These are phyloP conservation scores for Rhodamnia argentea DNA, from an alignment of 345 rosid species.

Conservation along the genomic window DNA sequence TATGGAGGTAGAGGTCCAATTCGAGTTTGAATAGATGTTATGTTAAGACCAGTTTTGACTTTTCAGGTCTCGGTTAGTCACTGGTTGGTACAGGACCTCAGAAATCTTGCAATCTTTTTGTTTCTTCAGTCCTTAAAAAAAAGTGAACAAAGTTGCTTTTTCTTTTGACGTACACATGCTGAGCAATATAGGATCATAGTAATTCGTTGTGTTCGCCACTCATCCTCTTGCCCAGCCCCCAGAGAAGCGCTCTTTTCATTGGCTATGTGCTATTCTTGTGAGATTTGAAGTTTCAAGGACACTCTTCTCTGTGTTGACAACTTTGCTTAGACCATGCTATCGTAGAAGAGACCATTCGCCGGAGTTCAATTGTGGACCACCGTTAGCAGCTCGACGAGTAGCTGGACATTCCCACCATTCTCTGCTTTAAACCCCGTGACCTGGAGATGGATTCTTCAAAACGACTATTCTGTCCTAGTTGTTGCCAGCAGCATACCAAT, in stretches of 20 bases:
- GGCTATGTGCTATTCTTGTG: not conserved
- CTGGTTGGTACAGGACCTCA: not conserved
- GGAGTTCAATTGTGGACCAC: not conserved
- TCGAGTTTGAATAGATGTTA: slow-evolving; percentile 42
- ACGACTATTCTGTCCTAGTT: not conserved
- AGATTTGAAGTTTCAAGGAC: not conserved
- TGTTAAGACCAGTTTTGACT: not conserved
- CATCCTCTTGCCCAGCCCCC: not conserved
- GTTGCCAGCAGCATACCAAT: not conserved
- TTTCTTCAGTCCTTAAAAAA: not conserved
- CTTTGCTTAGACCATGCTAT: not conserved
- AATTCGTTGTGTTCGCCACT: not conserved
- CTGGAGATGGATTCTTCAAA: not conserved
- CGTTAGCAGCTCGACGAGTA: not conserved
- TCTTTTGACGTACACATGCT: not conserved
- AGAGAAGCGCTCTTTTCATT: not conserved
- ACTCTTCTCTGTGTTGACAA: not conserved
- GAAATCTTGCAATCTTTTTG: not conserved
- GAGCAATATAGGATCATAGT: not conserved
- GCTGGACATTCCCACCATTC: not conserved
- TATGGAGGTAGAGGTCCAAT: slow-evolving; percentile 66
- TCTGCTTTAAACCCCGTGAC: not conserved
- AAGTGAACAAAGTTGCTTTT: not conserved
- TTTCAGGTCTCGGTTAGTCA: not conserved
- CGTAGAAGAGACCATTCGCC: not conserved